Conservation (phyloP, 331 rosid species). For the Quercus tomentella region DNA sequence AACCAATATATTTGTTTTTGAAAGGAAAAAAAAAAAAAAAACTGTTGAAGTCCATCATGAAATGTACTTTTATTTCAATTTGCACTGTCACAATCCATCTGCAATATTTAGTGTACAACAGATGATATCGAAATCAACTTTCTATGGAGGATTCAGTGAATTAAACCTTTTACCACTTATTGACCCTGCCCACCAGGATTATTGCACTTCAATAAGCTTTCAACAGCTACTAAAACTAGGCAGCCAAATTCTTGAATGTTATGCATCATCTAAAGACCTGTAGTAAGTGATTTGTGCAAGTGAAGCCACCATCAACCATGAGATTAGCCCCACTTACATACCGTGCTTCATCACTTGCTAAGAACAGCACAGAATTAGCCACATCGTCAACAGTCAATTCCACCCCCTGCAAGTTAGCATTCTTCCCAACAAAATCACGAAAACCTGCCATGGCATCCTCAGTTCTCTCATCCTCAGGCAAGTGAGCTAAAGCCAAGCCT, state of each 20-base stretch:
- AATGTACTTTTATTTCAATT: neutral
- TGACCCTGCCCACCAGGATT: neutral
- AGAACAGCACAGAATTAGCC: conserved; percentile 78
- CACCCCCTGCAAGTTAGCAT: conserved; percentile 75
- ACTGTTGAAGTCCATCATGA: neutral
- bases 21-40: neutral
- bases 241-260: neutral
- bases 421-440: conserved; percentile 27
- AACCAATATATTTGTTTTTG: neutral
- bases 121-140: neutral
- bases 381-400: conserved; percentile 64
- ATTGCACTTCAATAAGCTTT: neutral
- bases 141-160: neutral
- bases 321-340: conserved; percentile 78
- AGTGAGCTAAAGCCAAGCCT: conserved; percentile 57
- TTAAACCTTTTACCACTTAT: neutral
- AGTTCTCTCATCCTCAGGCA: conserved; percentile 66
- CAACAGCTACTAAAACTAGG: neutral
- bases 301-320: conserved; percentile 79
- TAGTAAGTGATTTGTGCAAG: conserved; percentile 47
- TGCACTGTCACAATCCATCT: neutral
- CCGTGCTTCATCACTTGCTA: conserved; percentile 76
- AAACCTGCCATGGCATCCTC: conserved; percentile 48
- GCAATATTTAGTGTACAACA: neutral
- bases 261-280: conserved; percentile 54